Percentiles rank a stretch among this genome's conserved stretches.
Conservation (phyloP, 768 basidiomycete species). For the Lactifluus rugatus region DNA sequence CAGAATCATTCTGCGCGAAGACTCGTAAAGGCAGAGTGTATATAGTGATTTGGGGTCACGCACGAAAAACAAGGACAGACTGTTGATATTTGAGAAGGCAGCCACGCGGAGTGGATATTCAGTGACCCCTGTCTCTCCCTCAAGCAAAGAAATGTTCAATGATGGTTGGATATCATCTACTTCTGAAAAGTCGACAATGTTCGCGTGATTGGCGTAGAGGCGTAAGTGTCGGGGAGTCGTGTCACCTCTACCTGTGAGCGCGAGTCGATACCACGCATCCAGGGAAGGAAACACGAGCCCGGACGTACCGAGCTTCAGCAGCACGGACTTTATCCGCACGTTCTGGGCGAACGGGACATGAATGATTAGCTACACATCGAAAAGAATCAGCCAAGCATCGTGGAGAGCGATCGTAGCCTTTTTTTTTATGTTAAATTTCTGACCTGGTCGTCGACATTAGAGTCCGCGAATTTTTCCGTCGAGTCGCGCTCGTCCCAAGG, state of each 20-base stretch:
- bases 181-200: constrained; percentile 70
- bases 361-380: constrained; percentile 58
- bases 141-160: constrained; percentile 57
- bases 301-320: constrained; percentile 61
- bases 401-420: no score
- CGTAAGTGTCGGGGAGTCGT: constrained; percentile 63
- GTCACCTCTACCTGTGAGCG: constrained; percentile 58
- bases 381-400: not conserved
- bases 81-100: constrained; percentile 65
- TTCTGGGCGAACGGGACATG: constrained; percentile 75
- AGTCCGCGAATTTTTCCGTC: constrained; percentile 54
- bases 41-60: constrained; percentile 24
- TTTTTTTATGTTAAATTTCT: constrained; percentile 6
- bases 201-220: constrained; percentile 63
- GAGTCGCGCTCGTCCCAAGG: constrained; percentile 74
- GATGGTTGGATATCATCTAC: constrained; percentile 62
- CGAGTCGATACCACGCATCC: constrained; percentile 3
- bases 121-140: constrained; percentile 56
- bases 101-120: constrained; percentile 75
- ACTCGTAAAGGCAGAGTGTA: constrained; percentile 3
- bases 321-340: constrained; percentile 62
- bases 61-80: constrained; percentile 73
- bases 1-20: constrained; percentile 47
- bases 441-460: constrained; percentile 82
- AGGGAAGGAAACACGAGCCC: not conserved